These are phyloP conservation scores for Solanum pennellii DNA, from an alignment of 257 asterid species.

Conservation along the genomic window DNA sequence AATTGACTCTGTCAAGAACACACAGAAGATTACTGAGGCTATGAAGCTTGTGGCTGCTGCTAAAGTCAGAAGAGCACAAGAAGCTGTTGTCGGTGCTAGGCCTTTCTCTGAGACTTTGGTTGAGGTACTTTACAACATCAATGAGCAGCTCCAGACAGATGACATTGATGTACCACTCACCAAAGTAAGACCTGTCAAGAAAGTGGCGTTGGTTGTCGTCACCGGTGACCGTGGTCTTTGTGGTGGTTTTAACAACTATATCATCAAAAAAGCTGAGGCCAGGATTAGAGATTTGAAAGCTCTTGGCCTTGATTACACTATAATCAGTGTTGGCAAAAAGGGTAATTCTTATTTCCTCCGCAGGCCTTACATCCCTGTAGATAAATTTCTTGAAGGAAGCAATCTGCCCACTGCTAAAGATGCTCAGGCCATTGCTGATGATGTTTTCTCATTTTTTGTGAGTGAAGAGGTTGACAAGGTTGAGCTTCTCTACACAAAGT, in stretches of 20 bases:
- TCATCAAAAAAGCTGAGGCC: constrained; percentile 61
- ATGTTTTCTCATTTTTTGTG: constrained; percentile 66
- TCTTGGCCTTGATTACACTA: constrained; percentile 54
- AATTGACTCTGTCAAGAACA: constrained; percentile 70
- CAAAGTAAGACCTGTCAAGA: constrained; percentile 66
- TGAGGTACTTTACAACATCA: constrained; percentile 83
- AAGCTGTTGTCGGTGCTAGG: constrained; percentile 82
- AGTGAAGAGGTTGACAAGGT: constrained; percentile 90
- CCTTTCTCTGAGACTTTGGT: constrained; percentile 89
- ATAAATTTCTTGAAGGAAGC: constrained; percentile 52
- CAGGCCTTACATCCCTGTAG: constrained; percentile 65
- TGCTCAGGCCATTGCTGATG: constrained; percentile 87
- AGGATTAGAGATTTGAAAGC: constrained; percentile 45
- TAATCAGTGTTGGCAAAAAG: constrained; percentile 80
- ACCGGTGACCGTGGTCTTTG: constrained; percentile 97
- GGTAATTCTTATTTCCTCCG: constrained; percentile 65
- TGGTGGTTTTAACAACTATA: constrained; percentile 64
- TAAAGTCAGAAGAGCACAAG: constrained; percentile 87
- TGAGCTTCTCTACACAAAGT: constrained; percentile 81
- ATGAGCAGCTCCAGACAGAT: constrained; percentile 76
- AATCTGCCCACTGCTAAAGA: constrained; percentile 78
- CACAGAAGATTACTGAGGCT: constrained; percentile 92
- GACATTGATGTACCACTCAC: constrained; percentile 78
- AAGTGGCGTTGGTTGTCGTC: constrained; percentile 81
- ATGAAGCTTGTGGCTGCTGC: constrained; percentile 98